phyloP scores from a whole-genome alignment of 2,329 filamentous ascomycete species.

The Colletotrichum sp. region DNA sequence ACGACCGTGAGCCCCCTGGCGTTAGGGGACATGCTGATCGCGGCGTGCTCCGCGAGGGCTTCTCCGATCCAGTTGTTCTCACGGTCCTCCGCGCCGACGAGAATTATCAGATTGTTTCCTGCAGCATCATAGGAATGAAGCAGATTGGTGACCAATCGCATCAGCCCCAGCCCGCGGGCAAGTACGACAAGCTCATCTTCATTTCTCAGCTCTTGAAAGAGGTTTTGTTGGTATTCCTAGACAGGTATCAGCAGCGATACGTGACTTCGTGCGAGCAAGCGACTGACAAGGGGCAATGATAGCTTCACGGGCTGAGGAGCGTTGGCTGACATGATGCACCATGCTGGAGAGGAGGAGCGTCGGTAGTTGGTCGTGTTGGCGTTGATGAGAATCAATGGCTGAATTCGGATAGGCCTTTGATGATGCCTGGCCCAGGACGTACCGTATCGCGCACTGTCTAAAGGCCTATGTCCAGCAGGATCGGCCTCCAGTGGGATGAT shows the following conservation, averaged over 20 bases:
- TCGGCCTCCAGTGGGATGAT: neutral
- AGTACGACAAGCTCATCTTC: constrained; percentile 95
- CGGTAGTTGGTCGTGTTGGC: neutral
- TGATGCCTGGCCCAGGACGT: neutral
- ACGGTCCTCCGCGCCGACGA: constrained; percentile 88
- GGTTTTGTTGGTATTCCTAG: constrained; percentile 89
- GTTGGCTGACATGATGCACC: constrained; percentile 41
- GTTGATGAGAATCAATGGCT: neutral
- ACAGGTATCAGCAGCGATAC: neutral
- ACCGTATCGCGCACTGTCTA: neutral
- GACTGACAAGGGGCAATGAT: constrained; percentile 72
- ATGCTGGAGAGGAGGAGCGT: neutral
- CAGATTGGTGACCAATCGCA: constrained; percentile 93
- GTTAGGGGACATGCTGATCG: constrained; percentile 81
- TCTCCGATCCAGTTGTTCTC: constrained; percentile 98
- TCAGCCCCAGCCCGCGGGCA: constrained; percentile 87
- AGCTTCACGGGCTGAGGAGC: constrained; percentile 77
- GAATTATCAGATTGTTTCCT: constrained; percentile 88
- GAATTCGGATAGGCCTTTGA: neutral
- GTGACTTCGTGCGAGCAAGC: neutral
- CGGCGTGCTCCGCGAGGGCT: constrained; percentile 92
- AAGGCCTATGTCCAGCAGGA: neutral
- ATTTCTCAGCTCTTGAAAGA: constrained; percentile 87
- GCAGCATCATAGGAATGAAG: constrained; percentile 96
- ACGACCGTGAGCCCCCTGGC: constrained; percentile 88